These are phyloP conservation scores for Phytophthora colocasiae DNA, from an alignment of 352 stramenopile genomes.

Conservation along the genomic window DNA sequence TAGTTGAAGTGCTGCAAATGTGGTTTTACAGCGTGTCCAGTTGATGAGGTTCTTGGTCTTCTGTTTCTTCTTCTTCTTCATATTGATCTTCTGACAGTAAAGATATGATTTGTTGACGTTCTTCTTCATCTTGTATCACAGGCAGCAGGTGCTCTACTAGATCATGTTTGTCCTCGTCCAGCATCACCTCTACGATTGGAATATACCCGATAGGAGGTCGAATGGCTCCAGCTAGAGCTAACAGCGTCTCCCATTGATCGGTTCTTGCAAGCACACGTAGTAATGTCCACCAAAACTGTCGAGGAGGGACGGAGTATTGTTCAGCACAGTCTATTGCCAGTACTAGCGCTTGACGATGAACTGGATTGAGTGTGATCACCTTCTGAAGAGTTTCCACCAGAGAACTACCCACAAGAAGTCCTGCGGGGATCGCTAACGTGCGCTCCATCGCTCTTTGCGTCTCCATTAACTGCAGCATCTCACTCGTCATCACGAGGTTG, in stretches of 20 bases:
- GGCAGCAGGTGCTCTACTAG: constrained; percentile 45
- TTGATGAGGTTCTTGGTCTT: constrained; percentile 17
- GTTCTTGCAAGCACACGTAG: constrained; percentile 50
- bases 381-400: constrained; percentile 70
- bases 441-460: constrained; percentile 51
- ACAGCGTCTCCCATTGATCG: constrained; percentile 57
- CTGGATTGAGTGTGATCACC: constrained; percentile 57
- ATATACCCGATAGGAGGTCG: constrained; percentile 57
- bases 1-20: background rate
- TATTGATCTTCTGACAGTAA: constrained; percentile 35
- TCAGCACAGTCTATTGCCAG: constrained; percentile 48
- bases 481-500: constrained; percentile 55
- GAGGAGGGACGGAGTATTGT: constrained; percentile 51
- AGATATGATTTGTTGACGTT: constrained; percentile 44
- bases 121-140: constrained; percentile 34
- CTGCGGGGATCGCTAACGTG: constrained; percentile 46
- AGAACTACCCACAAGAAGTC: constrained; percentile 56
- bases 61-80: background rate
- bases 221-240: constrained; percentile 41
- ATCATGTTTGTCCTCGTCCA: constrained; percentile 53
- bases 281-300: constrained; percentile 66
- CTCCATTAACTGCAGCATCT: constrained; percentile 55
- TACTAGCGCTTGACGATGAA: constrained; percentile 42
- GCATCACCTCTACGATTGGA: constrained; percentile 52
- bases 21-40: constrained; percentile 21